These are phyloP conservation scores for Metschnikowia vanudenii DNA, from an alignment of 805 yeast species.

Conservation along the genomic window DNA sequence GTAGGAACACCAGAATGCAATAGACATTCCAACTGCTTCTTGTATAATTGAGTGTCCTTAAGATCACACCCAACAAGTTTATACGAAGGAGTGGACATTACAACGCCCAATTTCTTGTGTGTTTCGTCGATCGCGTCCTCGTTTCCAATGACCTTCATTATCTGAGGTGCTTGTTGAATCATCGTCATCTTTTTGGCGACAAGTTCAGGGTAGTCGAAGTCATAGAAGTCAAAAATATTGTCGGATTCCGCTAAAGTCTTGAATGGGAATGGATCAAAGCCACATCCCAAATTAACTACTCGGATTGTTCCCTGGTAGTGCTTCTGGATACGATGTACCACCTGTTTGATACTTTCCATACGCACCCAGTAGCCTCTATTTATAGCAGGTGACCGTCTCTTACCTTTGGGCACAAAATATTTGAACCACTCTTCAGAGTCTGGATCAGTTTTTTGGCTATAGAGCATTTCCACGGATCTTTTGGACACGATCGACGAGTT, in stretches of 20 bases:
- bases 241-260: constrained; percentile 29
- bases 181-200: constrained; percentile 53
- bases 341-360: constrained; percentile 62
- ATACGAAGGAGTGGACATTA: constrained; percentile 32
- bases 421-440: constrained; percentile 52
- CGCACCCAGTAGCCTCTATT: constrained; percentile 84
- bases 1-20: constrained; percentile 37
- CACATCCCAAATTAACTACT: constrained; percentile 76
- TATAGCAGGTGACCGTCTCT: constrained; percentile 74
- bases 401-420: constrained; percentile 62
- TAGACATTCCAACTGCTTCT: constrained; percentile 26
- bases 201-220: constrained; percentile 74
- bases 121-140: not conserved
- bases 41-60: constrained; percentile 44
- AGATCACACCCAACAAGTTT: constrained; percentile 67
- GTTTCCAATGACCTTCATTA: constrained; percentile 45
- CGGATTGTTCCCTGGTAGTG: constrained; percentile 28
- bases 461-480: constrained; percentile 71
- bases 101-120: constrained; percentile 20
- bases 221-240: constrained; percentile 49
- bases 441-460: constrained; percentile 35
- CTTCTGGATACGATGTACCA: constrained; percentile 47
- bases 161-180: constrained; percentile 48
- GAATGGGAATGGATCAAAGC: constrained; percentile 52
- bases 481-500: constrained; percentile 82